Base-by-base conservation (phyloP, 2,329 filamentous ascomycete genomes). In the Epichloe hybrida region DNA sequence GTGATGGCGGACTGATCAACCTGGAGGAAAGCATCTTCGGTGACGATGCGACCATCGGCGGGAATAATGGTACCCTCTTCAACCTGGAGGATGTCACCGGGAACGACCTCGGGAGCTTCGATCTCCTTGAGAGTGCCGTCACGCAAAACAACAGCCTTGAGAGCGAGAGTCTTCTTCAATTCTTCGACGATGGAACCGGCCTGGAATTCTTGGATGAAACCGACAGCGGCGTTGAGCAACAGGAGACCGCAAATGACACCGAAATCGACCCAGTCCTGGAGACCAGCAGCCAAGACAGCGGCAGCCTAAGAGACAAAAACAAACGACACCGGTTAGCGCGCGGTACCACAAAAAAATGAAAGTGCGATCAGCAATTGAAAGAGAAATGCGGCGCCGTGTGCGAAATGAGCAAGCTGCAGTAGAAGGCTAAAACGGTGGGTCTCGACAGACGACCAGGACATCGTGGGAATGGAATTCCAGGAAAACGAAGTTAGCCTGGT, bases 1-100 rank as follows among this genome's bases (percentile, higher is more conserved):
- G 89, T 95, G 65, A 95, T 88, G 66, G 87, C 82, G 54, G 88
- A 94, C 74, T 95, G 89, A 69, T 95, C 88, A 56, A 95, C 84
- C 72, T 95, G 88, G 55, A 91, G 77, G 74, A 88, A 89, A 54
- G 86, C 84, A 66, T 84, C 82, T 60, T 90, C 84, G 61, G 86
- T 89, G 56, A 93, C 81, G 61, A 95, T 84, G 58, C 84, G 84
- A 59, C 88, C 88, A 69, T 95, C 89, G 58, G 88, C 89, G 56
- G 88, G 86, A 59, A 95, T 86, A 60, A 95, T 94, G 56, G 87
- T 91, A 70, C 88, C 89, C 39, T 94, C 88, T 69, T 95, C 88
- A 56, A 95, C 79, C 68, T 90, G 84, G 54, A 95, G 76, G 61
- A 95, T 90, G 73, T 95, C 88, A 68, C 88, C 88, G 58, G 88